phyloP scores from a whole-genome alignment of 116 monocot genomes.

The Cymodocea nodosa region DNA sequence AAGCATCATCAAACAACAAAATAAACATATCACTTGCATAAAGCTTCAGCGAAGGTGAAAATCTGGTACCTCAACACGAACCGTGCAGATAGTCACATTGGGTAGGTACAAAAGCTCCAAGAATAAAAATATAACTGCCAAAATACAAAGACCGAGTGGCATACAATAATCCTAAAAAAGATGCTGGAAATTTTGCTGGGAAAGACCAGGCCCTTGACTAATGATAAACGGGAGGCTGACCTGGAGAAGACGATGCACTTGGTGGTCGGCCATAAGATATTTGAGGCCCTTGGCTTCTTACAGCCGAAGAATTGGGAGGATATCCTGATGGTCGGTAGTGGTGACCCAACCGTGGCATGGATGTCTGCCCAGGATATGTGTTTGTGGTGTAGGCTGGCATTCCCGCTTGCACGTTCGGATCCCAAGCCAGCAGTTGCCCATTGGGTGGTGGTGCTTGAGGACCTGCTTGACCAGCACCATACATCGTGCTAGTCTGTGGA shows the following conservation, averaged over 20 bases:
- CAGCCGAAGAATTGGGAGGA: constrained; percentile 4
- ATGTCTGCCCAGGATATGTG: constrained; percentile 25
- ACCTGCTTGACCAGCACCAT: constrained; percentile 2
- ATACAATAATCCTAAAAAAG: neutral
- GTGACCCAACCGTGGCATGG: constrained; percentile 10
- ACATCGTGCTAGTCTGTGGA: constrained; percentile 13
- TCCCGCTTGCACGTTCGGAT: constrained; percentile 26
- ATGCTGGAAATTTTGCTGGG: neutral
- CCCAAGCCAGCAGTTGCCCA: constrained; percentile 47
- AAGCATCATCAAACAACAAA: too few species aligned
- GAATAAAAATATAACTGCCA: neutral
- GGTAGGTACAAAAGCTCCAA: neutral
- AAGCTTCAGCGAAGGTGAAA: too few species aligned
- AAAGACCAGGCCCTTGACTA: neutral
- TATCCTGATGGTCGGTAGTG: constrained; percentile 7
- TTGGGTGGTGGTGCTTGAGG: neutral
- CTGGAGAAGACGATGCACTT: neutral
- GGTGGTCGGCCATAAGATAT: constrained; percentile 10
- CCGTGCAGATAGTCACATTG: too few species aligned
- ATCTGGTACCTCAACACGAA: too few species aligned
- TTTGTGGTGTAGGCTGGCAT: constrained; percentile 16
- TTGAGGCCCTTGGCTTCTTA: constrained; percentile 1
- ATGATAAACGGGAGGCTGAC: constrained; percentile 19
- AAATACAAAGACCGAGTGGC: neutral
- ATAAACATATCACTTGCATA: too few species aligned